phyloP scores from a whole-genome alignment of 2,329 filamentous ascomycete species.

The Ophiosphaerella narmari region DNA sequence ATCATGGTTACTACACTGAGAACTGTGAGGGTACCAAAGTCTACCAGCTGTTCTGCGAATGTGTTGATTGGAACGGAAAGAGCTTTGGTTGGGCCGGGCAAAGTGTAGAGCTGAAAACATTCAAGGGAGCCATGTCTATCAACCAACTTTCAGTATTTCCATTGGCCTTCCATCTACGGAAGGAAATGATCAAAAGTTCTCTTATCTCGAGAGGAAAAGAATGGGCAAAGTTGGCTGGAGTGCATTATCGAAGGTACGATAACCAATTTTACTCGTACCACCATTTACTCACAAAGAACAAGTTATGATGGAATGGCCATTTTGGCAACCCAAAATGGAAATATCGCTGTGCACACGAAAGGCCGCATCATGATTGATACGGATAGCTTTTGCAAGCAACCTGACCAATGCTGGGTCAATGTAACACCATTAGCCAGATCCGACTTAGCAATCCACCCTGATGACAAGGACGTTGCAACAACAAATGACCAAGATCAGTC shows the following conservation, averaged over 20 bases:
- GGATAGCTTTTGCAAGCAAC: conserved; percentile 41
- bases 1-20: conserved; percentile 19
- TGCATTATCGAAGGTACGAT: conserved; percentile 80
- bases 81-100: conserved; percentile 31
- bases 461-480: no score
- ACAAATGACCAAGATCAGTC: no score
- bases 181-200: conserved; percentile 64
- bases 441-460: conserved; percentile 44
- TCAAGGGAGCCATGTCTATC: conserved; percentile 80
- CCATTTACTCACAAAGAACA: no score
- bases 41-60: conserved; percentile 28
- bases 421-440: conserved; percentile 79
- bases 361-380: conserved; percentile 86
- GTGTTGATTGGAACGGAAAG: conserved; percentile 41
- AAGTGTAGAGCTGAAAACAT: conserved; percentile 47
- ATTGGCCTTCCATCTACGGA: conserved; percentile 75
- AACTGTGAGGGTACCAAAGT: conserved; percentile 23
- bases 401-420: conserved; percentile 69
- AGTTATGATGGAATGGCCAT: conserved; percentile 39
- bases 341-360: conserved; percentile 63
- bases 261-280: conserved; percentile 49
- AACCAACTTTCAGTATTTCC: conserved; percentile 76
- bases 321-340: conserved; percentile 27
- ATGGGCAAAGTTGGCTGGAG: conserved; percentile 75
- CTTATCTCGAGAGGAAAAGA: conserved; percentile 80